Base-by-base conservation (phyloP, 345 rosid genomes). In the Chamaenerion angustifolium region DNA sequence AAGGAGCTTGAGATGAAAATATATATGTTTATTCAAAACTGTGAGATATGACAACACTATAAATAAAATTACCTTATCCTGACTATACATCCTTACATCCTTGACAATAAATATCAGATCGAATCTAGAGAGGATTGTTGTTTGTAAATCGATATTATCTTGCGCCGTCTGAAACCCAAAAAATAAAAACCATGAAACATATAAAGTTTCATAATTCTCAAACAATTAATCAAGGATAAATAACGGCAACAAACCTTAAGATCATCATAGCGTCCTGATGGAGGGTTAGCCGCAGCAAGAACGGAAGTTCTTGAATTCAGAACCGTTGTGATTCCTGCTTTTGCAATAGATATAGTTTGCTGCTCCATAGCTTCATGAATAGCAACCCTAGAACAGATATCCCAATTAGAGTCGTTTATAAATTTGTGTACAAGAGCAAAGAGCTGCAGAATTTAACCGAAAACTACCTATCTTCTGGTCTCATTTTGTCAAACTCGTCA, bases 281-380 rank as follows among this genome's bases (percentile, higher is more conserved):
- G 96, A 41, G 95, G 98, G 56, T 92, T 84, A 61, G 98, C 98
- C 73, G 96, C 98, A 9, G 96, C 96, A 59, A 92, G 96, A 49
- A 87, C 96, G 18, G 98, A 80, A 51, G 98, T 81, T 71, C 98
- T 87, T 47, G 98, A 92, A 70, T 84, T 92, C 27, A 92, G 83
- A 54, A 92, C 96, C 5, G 98, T 92, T 40, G 98, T 92, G 62
- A 92, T 92, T 63, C 98, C 95, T 48, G 98, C 98, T 77, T 92
- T 92, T 49, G 98, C 96, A 64, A 92, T 92, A 49, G 98, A 92
- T 72, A 92, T 92, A 6, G 98, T 92, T 70, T 90, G 96, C 71
- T 83, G 93, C 69, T 90, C 96, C 96, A 90, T 90, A 41, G 98
- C 96, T 76, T 90, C 98, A 64, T 90, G 98, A 62, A 90, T 90